phyloP scores from a whole-genome alignment of 495 filamentous ascomycete species.

The Jackrogersella minutella region DNA sequence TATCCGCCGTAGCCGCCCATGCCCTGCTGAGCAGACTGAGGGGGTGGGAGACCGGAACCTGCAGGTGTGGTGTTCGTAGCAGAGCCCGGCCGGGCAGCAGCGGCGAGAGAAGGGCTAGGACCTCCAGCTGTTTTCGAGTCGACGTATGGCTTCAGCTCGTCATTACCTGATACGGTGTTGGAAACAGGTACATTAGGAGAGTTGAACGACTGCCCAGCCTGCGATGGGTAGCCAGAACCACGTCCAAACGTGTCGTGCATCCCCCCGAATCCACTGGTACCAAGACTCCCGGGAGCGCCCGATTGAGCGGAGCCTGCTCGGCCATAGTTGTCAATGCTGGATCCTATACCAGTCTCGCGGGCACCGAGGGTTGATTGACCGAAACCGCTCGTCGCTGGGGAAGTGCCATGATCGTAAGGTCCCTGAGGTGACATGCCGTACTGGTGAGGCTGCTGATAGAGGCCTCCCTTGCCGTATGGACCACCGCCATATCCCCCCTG shows the following conservation, averaged over 20 bases:
- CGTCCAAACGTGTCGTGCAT: conserved; percentile 84
- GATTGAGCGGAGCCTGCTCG: conserved; percentile 78
- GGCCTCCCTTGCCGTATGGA: conserved; percentile 79
- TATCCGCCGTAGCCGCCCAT: conserved; percentile 77
- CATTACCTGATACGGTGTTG: conserved; percentile 63
- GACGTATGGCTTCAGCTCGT: conserved; percentile 80
- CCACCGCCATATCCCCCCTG: conserved; percentile 70
- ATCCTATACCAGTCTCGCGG: conserved; percentile 67
- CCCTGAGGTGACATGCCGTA: conserved; percentile 76
- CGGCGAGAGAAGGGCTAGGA: conserved; percentile 84
- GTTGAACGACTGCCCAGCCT: conserved; percentile 71
- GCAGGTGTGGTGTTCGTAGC: conserved; percentile 76
- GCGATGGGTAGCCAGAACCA: conserved; percentile 64
- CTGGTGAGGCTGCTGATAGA: conserved; percentile 82
- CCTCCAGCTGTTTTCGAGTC: conserved; percentile 72
- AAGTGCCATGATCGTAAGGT: conserved; percentile 80
- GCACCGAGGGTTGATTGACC: conserved; percentile 72
- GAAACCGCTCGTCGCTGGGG: conserved; percentile 76
- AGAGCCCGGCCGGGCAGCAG: conserved; percentile 83
- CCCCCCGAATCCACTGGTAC: conserved; percentile 70
- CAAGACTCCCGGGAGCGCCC: conserved; percentile 70
- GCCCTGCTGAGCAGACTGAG: conserved; percentile 70
- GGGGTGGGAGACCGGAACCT: conserved; percentile 74
- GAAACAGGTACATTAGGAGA: conserved; percentile 69
- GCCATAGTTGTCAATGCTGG: conserved; percentile 73